Conservation (phyloP, 2,329 filamentous ascomycete species). For the Tolypocladium capitatum region DNA sequence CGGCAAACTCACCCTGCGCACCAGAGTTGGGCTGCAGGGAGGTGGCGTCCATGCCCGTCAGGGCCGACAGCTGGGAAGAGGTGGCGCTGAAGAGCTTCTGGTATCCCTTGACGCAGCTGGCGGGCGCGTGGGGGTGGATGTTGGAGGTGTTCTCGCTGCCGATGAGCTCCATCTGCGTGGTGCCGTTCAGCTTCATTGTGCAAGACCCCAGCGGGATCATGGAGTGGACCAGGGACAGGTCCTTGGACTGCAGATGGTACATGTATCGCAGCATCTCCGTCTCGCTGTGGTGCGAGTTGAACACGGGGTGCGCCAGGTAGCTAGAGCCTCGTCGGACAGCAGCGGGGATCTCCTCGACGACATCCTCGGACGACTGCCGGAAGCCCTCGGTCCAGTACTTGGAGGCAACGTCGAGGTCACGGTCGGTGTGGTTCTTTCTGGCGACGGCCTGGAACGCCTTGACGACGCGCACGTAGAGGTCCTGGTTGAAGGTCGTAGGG, state of each 20-base stretch:
- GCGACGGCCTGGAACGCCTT: constrained; percentile 14
- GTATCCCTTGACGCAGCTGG: constrained; percentile 54
- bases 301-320: constrained; percentile 81
- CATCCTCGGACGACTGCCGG: constrained; percentile 20
- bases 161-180: constrained; percentile 82
- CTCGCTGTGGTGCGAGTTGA: constrained; percentile 91
- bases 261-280: constrained; percentile 92
- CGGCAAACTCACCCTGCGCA: constrained; percentile 89
- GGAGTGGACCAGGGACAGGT: constrained; percentile 84
- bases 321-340: constrained; percentile 55
- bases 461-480: constrained; percentile 9
- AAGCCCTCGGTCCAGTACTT: constrained; percentile 27
- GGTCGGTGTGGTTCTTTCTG: constrained; percentile 11
- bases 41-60: constrained; percentile 82
- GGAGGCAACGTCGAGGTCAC: constrained; percentile 16
- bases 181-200: constrained; percentile 96
- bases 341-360: constrained; percentile 34
- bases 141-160: constrained; percentile 63
- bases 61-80: constrained; percentile 61
- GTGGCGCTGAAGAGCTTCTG: constrained; percentile 55
- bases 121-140: constrained; percentile 68
- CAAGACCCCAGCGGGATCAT: constrained; percentile 97
- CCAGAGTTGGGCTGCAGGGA: constrained; percentile 93
- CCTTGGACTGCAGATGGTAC: constrained; percentile 83
- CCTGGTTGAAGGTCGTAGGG: constrained; percentile 11